These are phyloP conservation scores for Mariannaea elegans DNA, from an alignment of 2,329 filamentous ascomycete species.

Conservation along the genomic window DNA sequence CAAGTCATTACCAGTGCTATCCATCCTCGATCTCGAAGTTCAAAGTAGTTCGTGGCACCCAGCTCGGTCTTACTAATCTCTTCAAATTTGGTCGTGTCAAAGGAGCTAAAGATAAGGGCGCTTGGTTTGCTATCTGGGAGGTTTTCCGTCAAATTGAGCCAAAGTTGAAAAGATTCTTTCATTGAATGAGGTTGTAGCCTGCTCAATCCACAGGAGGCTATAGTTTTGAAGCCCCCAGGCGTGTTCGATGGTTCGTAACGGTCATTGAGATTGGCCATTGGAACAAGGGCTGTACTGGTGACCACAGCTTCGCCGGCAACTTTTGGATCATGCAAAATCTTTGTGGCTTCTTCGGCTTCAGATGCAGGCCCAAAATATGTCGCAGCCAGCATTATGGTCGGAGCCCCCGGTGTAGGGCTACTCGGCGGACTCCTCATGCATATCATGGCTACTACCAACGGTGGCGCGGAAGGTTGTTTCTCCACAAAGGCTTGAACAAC, in stretches of 20 bases:
- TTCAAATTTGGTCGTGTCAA: constrained; percentile 23
- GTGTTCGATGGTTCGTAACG: constrained; percentile 32
- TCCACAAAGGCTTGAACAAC: constrained; percentile 35
- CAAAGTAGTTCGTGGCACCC: constrained; percentile 26
- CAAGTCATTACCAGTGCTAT: constrained; percentile 19
- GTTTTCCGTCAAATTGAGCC: constrained; percentile 33
- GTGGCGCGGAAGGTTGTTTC: constrained; percentile 26
- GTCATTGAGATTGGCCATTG: constrained; percentile 35
- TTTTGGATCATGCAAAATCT: constrained; percentile 24
- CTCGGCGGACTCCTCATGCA: constrained; percentile 44
- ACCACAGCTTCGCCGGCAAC: constrained; percentile 32
- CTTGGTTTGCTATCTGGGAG: constrained; percentile 29
- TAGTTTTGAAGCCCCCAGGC: constrained; percentile 44
- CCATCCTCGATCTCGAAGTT: constrained; percentile 30
- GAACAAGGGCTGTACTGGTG: constrained; percentile 33
- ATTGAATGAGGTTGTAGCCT: constrained; percentile 27
- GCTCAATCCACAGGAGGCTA: constrained; percentile 34
- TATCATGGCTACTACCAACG: constrained; percentile 36
- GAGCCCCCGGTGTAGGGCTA: constrained; percentile 40
- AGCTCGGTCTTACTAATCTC: background rate
- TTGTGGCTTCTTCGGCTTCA: constrained; percentile 35
- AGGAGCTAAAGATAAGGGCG: constrained; percentile 24
- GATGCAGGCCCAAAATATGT: constrained; percentile 37
- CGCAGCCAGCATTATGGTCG: constrained; percentile 38
- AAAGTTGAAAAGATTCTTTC: constrained; percentile 32